Evolutionary conservation across 2,329 filamentous ascomycete genomes (phyloP).

Genomic region (Akanthomyces dipterigenus): DNA sequence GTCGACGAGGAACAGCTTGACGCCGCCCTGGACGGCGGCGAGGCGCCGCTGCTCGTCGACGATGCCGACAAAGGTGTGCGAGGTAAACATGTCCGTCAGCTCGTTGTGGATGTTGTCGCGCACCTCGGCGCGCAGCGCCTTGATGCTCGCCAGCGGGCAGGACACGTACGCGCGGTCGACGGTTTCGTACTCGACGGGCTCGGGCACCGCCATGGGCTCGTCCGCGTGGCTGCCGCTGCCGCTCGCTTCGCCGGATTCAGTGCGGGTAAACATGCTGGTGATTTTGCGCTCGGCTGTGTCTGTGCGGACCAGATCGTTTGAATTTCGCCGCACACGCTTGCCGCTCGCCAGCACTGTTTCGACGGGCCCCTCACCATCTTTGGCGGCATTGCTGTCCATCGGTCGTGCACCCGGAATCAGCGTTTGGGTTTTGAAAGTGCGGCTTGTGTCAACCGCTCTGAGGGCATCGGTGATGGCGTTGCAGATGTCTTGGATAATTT

Average conservation of each 20-base stretch:
- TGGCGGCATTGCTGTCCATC: constrained; percentile 21
- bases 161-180: constrained; percentile 61
- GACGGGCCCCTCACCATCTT: constrained; percentile 21
- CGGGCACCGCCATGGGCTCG: constrained; percentile 31
- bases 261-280: constrained; percentile 79
- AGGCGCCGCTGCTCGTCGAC: constrained; percentile 82
- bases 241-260: constrained; percentile 29
- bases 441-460: constrained; percentile 83
- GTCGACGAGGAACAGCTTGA: constrained; percentile 87
- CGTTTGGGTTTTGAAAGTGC: constrained; percentile 90
- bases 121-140: constrained; percentile 73
- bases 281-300: constrained; percentile 89
- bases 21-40: constrained; percentile 86
- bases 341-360: constrained; percentile 28
- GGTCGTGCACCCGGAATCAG: constrained; percentile 62
- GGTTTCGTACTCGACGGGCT: constrained; percentile 63
- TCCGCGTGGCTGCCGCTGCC: constrained; percentile 18
- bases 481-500: constrained; percentile 84
- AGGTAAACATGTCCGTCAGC: constrained; percentile 78
- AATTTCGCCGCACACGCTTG: constrained; percentile 34
- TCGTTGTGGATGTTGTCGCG: constrained; percentile 76
- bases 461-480: constrained; percentile 70
- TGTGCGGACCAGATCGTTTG: constrained; percentile 81
- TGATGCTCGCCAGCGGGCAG: constrained; percentile 77
- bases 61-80: constrained; percentile 87